Evolutionary conservation across 2,329 filamentous ascomycete species (phyloP).

Genomic region (Cladophialophora carrionii): DNA sequence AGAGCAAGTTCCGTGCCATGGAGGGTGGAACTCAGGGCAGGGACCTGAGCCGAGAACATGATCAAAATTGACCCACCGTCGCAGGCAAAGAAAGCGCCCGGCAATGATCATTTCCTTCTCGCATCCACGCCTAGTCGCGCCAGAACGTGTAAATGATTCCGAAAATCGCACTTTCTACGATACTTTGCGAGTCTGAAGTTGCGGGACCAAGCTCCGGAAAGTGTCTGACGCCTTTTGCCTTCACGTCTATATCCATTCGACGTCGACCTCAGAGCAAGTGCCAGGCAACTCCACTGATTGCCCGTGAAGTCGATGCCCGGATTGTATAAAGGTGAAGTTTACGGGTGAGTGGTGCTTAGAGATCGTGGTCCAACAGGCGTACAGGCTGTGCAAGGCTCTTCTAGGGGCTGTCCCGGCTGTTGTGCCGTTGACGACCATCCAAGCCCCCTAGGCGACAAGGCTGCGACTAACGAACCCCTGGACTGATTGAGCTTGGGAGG

Average conservation of each 20-base stretch:
- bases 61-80: neutral
- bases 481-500: neutral
- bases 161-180: neutral
- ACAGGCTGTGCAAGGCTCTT: slow-evolving; percentile 3
- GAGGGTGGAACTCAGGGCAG: neutral
- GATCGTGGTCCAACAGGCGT: neutral
- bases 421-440: neutral
- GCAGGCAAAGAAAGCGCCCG: neutral
- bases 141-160: neutral
- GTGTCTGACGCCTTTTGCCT: neutral
- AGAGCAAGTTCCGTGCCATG: neutral
- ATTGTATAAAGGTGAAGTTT: neutral
- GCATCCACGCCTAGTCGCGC: neutral
- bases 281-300: neutral
- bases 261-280: neutral
- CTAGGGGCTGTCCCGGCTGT: neutral
- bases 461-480: neutral
- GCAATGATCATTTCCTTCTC: neutral
- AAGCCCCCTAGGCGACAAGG: neutral
- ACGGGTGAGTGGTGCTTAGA: neutral
- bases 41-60: neutral
- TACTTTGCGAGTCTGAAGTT: neutral
- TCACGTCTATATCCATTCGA: neutral
- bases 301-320: neutral
- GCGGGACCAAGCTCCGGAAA: neutral